Percentiles rank a stretch among this genome's conserved stretches.
These are phyloP conservation scores for Umbelopsis sp. DNA, from an alignment of 192 early-diverging fungal species.

Conservation along the genomic window DNA sequence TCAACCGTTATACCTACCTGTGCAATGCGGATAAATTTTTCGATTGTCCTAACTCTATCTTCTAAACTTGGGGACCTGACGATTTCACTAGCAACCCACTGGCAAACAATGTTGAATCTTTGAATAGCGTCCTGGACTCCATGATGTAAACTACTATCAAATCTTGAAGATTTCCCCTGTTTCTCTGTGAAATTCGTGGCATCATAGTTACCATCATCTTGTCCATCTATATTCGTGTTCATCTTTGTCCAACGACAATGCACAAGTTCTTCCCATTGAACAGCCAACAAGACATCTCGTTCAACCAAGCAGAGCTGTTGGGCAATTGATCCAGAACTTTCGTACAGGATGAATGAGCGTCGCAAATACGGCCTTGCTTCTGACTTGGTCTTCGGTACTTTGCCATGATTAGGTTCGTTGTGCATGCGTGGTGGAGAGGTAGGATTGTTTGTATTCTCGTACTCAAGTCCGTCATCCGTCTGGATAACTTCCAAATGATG, in stretches of 20 bases:
- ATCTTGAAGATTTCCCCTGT: neutral
- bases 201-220: neutral
- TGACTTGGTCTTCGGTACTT: neutral
- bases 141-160: neutral
- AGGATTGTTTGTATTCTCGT: too few relatives aligned
- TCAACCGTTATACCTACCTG: constrained; percentile 34
- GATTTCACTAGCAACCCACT: constrained; percentile 65
- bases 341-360: constrained; percentile 35
- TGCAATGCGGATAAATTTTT: constrained; percentile 66
- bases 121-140: constrained; percentile 39
- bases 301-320: constrained; percentile 63
- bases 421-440: neutral
- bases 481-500: too few relatives aligned
- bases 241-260: constrained; percentile 57
- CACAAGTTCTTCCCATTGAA: constrained; percentile 58
- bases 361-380: neutral
- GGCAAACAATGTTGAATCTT: constrained; percentile 46
- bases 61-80: constrained; percentile 42
- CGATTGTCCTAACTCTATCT: constrained; percentile 52
- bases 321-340: constrained; percentile 53
- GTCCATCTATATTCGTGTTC: constrained; percentile 21
- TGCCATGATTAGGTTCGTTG: neutral
- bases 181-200: neutral
- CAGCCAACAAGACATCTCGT: constrained; percentile 43
- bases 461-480: too few relatives aligned